Evolutionary conservation across 768 basidiomycete species (phyloP).

Genomic region (Auriculariales sp.): DNA sequence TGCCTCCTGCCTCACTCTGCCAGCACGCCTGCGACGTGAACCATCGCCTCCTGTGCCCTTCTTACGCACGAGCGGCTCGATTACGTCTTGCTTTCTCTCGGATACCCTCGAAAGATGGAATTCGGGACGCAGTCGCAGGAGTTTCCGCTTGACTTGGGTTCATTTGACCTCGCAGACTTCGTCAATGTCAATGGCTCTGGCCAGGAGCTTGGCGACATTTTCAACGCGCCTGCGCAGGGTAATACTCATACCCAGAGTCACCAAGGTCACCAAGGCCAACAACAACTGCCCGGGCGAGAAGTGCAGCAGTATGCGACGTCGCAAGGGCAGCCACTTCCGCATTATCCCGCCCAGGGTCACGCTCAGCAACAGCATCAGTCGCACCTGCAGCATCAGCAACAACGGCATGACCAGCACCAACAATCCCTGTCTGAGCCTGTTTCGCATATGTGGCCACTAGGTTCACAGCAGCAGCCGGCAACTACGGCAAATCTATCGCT

Average conservation of each 20-base stretch:
- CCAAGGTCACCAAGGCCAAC: not conserved
- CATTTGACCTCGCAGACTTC: conserved; percentile 3
- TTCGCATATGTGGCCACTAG: not conserved
- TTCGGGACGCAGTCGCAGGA: not conserved
- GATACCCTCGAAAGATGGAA: too few relatives aligned
- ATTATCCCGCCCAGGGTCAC: not conserved
- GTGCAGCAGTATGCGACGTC: not conserved
- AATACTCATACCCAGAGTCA: not conserved
- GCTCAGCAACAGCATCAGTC: not conserved
- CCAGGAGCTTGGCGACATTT: not conserved
- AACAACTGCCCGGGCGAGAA: too few relatives aligned
- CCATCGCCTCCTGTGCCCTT: too few relatives aligned
- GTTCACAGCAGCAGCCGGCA: not conserved
- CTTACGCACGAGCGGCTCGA: too few relatives aligned
- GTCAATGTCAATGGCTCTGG: not conserved
- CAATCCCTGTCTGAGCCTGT: not conserved
- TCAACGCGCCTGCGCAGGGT: not conserved
- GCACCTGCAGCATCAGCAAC: conserved; percentile 5
- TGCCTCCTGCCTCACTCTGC: too few relatives aligned
- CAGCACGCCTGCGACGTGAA: too few relatives aligned
- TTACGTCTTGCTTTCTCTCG: too few relatives aligned
- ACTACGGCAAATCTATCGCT: not conserved
- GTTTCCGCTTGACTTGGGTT: conserved; percentile 1
- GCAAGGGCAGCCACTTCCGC: not conserved
- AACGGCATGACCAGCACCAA: conserved; percentile 3